phyloP scores from a whole-genome alignment of 805 yeast genomes.

The Cyberlindnera galapagoensis region DNA sequence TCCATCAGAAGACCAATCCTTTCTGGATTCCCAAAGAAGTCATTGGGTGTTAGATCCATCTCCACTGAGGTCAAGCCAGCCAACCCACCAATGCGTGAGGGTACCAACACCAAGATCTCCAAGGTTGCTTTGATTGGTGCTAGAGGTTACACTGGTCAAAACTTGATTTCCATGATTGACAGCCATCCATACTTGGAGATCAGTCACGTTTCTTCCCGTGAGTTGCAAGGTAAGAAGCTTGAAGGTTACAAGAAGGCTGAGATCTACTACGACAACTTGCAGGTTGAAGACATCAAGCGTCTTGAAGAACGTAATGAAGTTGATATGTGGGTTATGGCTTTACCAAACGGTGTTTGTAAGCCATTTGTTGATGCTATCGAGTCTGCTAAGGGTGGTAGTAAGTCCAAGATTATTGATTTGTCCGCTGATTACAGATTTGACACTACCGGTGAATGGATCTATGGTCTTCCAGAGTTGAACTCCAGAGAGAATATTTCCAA shows the following conservation, averaged over 20 bases:
- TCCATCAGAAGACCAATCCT: conserved; percentile 23
- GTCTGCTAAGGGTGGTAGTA: conserved; percentile 50
- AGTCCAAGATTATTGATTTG: conserved; percentile 80
- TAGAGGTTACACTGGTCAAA: conserved; percentile 95
- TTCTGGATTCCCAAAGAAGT: conserved; percentile 15
- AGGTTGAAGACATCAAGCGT: conserved; percentile 74
- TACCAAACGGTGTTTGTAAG: conserved; percentile 95
- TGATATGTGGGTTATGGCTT: conserved; percentile 98
- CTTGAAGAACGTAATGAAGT: conserved; percentile 73
- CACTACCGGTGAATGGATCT: conserved; percentile 78
- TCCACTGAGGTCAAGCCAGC: conserved; percentile 46
- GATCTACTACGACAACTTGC: conserved; percentile 77
- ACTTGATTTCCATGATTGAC: conserved; percentile 80
- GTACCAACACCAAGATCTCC: conserved; percentile 53
- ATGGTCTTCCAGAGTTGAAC: conserved; percentile 91
- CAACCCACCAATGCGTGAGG: conserved; percentile 67
- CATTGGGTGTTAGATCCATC: conserved; percentile 24
- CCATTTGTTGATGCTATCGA: conserved; percentile 81
- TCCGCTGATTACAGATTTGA: conserved; percentile 97
- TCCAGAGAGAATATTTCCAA: conserved; percentile 57
- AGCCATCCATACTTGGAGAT: conserved; percentile 83
- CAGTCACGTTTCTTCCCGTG: conserved; percentile 94
- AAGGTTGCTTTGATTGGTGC: conserved; percentile 96
- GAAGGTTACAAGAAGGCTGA: conserved; percentile 81
- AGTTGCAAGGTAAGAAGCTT: conserved; percentile 78